Conservation (phyloP, 169 alveolate genomes). For the Plasmodium vinckei region DNA sequence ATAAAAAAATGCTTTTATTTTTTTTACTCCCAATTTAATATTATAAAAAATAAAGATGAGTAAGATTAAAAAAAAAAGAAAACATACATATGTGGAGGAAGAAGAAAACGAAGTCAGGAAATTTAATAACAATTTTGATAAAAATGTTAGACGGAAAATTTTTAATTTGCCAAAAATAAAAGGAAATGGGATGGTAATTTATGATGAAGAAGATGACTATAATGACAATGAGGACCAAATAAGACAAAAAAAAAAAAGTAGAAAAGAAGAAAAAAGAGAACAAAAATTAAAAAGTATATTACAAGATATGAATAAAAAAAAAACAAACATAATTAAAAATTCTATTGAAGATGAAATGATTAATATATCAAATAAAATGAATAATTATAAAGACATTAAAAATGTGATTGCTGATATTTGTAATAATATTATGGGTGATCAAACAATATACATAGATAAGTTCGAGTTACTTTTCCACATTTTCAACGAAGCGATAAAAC, state of each 20-base stretch:
- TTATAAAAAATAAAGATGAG: constrained; percentile 1
- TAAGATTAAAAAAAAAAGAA: neutral
- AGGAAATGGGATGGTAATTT: constrained; percentile 29
- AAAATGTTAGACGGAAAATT: constrained; percentile 22
- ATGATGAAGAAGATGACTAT: constrained; percentile 30
- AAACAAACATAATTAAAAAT: neutral
- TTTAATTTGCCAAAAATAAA: constrained; percentile 50
- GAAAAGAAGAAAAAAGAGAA: constrained; percentile 21
- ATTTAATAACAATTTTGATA: constrained; percentile 23
- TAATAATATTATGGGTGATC: constrained; percentile 45
- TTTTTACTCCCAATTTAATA: neutral
- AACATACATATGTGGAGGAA: neutral
- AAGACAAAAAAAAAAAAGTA: constrained; percentile 10
- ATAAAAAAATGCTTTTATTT: neutral
- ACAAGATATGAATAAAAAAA: constrained; percentile 23
- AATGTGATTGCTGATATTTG: constrained; percentile 31
- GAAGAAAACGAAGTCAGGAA: constrained; percentile 3
- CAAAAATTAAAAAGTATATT: constrained; percentile 28
- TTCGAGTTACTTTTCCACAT: constrained; percentile 40
- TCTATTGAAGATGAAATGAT: constrained; percentile 26
- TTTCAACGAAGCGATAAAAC: constrained; percentile 26
- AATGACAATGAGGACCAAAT: neutral
- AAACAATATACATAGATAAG: constrained; percentile 20
- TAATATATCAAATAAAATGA: constrained; percentile 28
- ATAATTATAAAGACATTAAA: constrained; percentile 24